Base-by-base conservation (phyloP, 768 basidiomycete species). In the Gloeostereum incarnatum region DNA sequence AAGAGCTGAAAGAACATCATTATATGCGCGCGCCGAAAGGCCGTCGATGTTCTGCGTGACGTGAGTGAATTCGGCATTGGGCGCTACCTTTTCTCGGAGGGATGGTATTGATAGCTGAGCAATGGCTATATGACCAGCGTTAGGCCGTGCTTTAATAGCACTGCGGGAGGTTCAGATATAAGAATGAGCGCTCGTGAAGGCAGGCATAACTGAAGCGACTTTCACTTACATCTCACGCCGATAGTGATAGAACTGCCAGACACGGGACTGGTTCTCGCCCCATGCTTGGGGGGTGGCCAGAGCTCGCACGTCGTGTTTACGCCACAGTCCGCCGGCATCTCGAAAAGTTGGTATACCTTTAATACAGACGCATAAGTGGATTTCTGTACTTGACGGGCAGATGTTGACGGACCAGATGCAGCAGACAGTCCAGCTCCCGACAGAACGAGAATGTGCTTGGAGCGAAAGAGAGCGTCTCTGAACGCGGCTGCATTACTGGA, bases 231-330 rank as follows among this genome's bases (percentile, higher is more conserved):
- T 60, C 54, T 69, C 65, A 38, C 77, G 59, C n/a, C 78, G 60
- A 40, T 73, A 71, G 45, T 80, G 78, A 45, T 78, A 81, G 48
- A 80, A 80, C 45, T 80, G 73, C 78, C 76, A 78, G 2, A 73
- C 68, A 3, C 63, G 54, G 11, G 65, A 66, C 0, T 73, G 76
- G 38, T 72, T 59, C 16, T 56, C 45, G 1, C 43, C 33, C 51
- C 78, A 81, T 0, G 65, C 71, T 44, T 71, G 58, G 0, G 71
- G 75, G 10, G 71, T 73, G 4, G 75, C 75, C 7, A 78, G 62
- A 31, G 58, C 56, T 39, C 61, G 66, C 0, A 72, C 68, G 35
- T 73, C 58, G 45, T 70, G 69, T 32, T 59, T 66, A 33, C 68
- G 53, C 73, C 73, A 75, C 43, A 72, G 43, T 8, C 71, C 73